Percentiles rank a stretch among this genome's conserved stretches.
phyloP scores from a whole-genome alignment of 495 filamentous ascomycete genomes.

The Aspergillus ostianus region DNA sequence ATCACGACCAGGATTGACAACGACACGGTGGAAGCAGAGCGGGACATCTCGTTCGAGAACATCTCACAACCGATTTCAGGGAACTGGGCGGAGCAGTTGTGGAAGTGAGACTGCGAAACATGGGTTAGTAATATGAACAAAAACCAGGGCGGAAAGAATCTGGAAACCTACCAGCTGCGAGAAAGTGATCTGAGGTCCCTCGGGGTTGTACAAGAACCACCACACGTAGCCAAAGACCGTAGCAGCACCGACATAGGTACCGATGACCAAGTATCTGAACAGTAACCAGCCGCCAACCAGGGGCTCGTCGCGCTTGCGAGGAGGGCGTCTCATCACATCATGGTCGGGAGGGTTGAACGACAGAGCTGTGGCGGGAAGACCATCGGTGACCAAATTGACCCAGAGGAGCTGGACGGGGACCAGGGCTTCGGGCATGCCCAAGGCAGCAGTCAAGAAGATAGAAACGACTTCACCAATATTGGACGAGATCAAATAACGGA shows the following conservation, averaged over 20 bases:
- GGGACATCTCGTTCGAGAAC: slow-evolving; percentile 86
- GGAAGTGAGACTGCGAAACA: slow-evolving; percentile 71
- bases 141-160: not conserved
- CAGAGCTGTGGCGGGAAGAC: slow-evolving; percentile 91
- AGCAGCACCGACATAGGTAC: slow-evolving; percentile 88
- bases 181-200: slow-evolving; percentile 90
- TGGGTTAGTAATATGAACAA: slow-evolving; percentile 14
- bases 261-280: slow-evolving; percentile 96
- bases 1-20: slow-evolving; percentile 93
- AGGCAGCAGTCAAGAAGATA: slow-evolving; percentile 95
- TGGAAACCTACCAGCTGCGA: slow-evolving; percentile 67
- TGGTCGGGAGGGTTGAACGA: slow-evolving; percentile 98
- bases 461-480: slow-evolving; percentile 99
- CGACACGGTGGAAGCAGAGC: slow-evolving; percentile 92
- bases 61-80: slow-evolving; percentile 92
- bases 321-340: slow-evolving; percentile 92
- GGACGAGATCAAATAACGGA: slow-evolving; percentile 96
- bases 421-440: slow-evolving; percentile 97
- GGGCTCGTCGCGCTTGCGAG: slow-evolving; percentile 85
- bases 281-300: slow-evolving; percentile 95
- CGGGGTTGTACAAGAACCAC: slow-evolving; percentile 98
- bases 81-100: slow-evolving; percentile 83
- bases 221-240: slow-evolving; percentile 98
- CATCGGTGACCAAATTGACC: slow-evolving; percentile 99
- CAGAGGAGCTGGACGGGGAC: slow-evolving; percentile 97